Percentiles rank a stretch among this genome's conserved stretches.
Conservation (phyloP, 1,139 yeast species). For the Pichia sp. region DNA sequence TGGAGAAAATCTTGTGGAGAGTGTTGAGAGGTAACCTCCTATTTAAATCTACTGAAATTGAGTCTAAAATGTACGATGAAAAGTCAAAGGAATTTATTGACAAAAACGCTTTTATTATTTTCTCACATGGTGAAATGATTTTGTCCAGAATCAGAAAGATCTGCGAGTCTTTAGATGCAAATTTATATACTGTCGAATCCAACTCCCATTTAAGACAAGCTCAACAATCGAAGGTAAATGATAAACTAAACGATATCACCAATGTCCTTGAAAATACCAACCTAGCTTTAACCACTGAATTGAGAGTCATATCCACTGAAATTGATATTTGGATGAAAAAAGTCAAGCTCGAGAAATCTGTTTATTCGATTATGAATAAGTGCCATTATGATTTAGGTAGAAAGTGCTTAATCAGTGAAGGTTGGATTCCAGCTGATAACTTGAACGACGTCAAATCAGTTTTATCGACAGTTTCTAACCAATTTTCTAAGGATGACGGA, state of each 20-base stretch:
- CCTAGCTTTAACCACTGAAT: slow-evolving; percentile 57
- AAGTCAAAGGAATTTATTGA: slow-evolving; percentile 31
- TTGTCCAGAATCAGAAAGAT: slow-evolving; percentile 40
- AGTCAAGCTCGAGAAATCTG: slow-evolving; percentile 65
- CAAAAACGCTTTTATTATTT: slow-evolving; percentile 43
- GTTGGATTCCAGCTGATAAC: slow-evolving; percentile 71
- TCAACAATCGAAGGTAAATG: slow-evolving; percentile 45
- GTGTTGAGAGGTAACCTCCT: slow-evolving; percentile 48
- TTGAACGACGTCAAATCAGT: slow-evolving; percentile 26
- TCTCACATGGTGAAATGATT: slow-evolving; percentile 47
- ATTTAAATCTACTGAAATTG: slow-evolving; percentile 41
- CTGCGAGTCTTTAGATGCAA: slow-evolving; percentile 45
- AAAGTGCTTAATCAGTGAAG: slow-evolving; percentile 62
- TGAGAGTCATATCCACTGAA: slow-evolving; percentile 59
- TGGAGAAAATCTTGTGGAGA: slow-evolving; percentile 49
- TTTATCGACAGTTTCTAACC: slow-evolving; percentile 26
- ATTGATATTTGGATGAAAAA: slow-evolving; percentile 60
- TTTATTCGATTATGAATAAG: slow-evolving; percentile 55
- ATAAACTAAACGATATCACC: slow-evolving; percentile 47
- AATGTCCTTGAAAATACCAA: slow-evolving; percentile 50
- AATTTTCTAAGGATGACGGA: slow-evolving; percentile 18
- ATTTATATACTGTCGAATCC: slow-evolving; percentile 40
- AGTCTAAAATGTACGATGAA: slow-evolving; percentile 31
- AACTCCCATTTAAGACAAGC: slow-evolving; percentile 39
- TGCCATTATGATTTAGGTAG: slow-evolving; percentile 63